These are phyloP conservation scores for Lipomyces starkeyi DNA, from an alignment of 805 yeast species.

Conservation along the genomic window DNA sequence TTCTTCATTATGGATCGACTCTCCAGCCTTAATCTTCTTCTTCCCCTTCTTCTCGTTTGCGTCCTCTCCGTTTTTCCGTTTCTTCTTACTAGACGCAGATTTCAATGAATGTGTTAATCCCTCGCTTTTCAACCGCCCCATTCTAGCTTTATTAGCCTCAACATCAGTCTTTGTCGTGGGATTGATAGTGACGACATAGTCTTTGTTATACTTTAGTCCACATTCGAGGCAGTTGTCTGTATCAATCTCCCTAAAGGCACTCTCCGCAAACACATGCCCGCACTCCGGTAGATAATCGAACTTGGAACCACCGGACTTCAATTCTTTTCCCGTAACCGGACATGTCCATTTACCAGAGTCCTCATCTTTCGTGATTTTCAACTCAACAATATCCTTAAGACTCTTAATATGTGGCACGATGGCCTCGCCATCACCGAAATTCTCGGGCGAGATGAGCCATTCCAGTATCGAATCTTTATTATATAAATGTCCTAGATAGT, in stretches of 20 bases:
- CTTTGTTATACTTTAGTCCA: constrained; percentile 36
- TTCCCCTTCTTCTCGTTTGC: constrained; percentile 4
- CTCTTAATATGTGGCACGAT: constrained; percentile 48
- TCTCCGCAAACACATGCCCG: constrained; percentile 44
- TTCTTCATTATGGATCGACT: constrained; percentile 3
- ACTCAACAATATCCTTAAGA: constrained; percentile 54
- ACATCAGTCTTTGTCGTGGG: constrained; percentile 34
- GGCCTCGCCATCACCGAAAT: constrained; percentile 41
- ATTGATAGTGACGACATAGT: constrained; percentile 51
- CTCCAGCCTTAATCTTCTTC: constrained; percentile 11
- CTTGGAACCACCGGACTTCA: constrained; percentile 49
- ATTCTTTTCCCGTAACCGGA: constrained; percentile 48
- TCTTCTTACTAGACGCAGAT: constrained; percentile 21
- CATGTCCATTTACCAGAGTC: constrained; percentile 46
- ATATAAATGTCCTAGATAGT: constrained; percentile 67
- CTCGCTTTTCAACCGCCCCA: constrained; percentile 19
- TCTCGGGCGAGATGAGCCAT: constrained; percentile 53
- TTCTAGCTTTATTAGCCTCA: constrained; percentile 20
- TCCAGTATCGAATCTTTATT: constrained; percentile 69
- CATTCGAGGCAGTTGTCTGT: constrained; percentile 48
- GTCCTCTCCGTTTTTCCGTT: constrained; percentile 18
- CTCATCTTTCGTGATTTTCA: constrained; percentile 43
- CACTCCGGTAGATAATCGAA: constrained; percentile 55
- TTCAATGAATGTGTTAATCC: constrained; percentile 35
- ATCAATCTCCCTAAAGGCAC: constrained; percentile 35